Evolutionary conservation across 2,329 filamentous ascomycete genomes (phyloP).

Genomic region (Venturia aucupariae): DNA sequence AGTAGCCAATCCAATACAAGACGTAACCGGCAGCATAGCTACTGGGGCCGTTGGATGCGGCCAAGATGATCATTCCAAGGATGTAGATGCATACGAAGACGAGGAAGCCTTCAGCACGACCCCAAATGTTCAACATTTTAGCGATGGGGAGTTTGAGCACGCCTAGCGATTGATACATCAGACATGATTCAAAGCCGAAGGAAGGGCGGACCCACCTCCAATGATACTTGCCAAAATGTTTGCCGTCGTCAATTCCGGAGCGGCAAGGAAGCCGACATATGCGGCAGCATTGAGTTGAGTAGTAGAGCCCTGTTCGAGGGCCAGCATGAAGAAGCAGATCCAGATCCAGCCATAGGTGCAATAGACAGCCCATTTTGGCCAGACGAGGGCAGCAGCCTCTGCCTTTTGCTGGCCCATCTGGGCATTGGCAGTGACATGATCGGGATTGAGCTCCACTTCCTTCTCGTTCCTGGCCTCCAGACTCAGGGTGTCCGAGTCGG

Average conservation of each 20-base stretch:
- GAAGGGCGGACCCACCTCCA: conserved; percentile 12
- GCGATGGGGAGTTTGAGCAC: conserved; percentile 57
- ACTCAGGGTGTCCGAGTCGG: conserved; percentile 19
- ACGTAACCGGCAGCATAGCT: conserved; percentile 51
- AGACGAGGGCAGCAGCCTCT: conserved; percentile 24
- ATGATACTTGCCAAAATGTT: conserved; percentile 18
- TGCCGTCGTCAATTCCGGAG: conserved; percentile 19
- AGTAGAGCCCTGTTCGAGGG: conserved; percentile 25
- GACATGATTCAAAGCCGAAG: not conserved
- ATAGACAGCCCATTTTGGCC: conserved; percentile 22
- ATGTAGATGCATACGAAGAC: conserved; percentile 44
- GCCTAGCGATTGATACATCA: conserved; percentile 30
- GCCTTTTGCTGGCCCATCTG: conserved; percentile 24
- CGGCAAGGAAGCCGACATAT: conserved; percentile 22
- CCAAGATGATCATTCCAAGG: conserved; percentile 55
- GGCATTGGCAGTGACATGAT: conserved; percentile 22
- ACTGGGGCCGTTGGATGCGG: conserved; percentile 49
- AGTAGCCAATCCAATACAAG: conserved; percentile 54
- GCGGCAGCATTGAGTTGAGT: conserved; percentile 22
- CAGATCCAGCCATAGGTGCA: conserved; percentile 24
- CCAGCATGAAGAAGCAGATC: conserved; percentile 29
- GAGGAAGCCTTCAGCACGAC: conserved; percentile 53
- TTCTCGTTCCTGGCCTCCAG: conserved; percentile 25
- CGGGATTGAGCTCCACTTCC: conserved; percentile 22
- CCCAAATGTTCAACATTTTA: conserved; percentile 59